Base-by-base conservation (phyloP, 2,329 filamentous ascomycete genomes). In the Periglandula ipomoeae region DNA sequence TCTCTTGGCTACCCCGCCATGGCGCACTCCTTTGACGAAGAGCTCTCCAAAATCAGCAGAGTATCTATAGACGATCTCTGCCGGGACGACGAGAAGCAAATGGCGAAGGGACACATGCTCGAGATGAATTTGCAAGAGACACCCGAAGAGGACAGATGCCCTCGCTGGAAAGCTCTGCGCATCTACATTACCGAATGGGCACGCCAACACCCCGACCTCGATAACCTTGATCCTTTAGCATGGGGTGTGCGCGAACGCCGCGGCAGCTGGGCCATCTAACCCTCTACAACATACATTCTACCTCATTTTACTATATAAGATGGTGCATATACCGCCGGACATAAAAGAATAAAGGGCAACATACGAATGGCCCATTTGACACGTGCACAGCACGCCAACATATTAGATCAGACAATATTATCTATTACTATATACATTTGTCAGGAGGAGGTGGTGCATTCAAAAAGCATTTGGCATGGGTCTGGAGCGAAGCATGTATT, bases 151-250 rank as follows among this genome's bases (percentile, higher is more conserved):
- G 65, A 70, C 51, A 85, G 86, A 43, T 73, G 73, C 49, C 72
- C 82, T 47, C 77, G 91, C 47, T 97, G 91, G 91, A 82, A 78
- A 60, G 91, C 91, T 1, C 71, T 97, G 39, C 84, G 84, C 60
- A 62, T 82, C 37, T 97, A 97, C 64, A 86, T 97, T 35, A 75
- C 76, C 34, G 89, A 95, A 64, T 97, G 91, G 91, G 90, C 86
- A 22, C 76, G 85, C 49, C 89, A 95, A 65, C 87, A 94, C 62
- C 88, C 89, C 5, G 76, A 80, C 53, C 80, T 93, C 65, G 74
- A 81, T 56, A 71, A 73, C 49, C 72, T 79, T 53, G 74, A 74
- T 47, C 72, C 78, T 3, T 66, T 79, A 54, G 77, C 78, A 4
- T 88, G 85, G 85, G 85, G 85, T 11, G 78, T 86, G 43, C 70